Conservation (phyloP, 768 basidiomycete genomes). For the Tricholoma matsutake region DNA sequence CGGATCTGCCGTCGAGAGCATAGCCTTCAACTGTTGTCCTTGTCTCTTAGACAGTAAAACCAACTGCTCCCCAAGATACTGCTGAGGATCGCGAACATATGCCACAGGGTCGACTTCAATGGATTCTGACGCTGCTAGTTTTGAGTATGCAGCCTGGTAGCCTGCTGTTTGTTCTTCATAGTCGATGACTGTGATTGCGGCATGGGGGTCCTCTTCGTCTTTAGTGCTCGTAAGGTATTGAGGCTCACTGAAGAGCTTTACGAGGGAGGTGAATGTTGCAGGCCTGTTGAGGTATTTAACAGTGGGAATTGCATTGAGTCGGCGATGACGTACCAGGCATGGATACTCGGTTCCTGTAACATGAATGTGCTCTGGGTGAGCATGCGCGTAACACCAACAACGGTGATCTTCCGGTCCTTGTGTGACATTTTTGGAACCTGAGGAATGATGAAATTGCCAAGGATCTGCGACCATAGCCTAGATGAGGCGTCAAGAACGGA, state of each 20-base stretch:
- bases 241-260: slow-evolving; percentile 75
- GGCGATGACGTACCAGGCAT: slow-evolving; percentile 53
- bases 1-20: slow-evolving; percentile 34
- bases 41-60: slow-evolving; percentile 33
- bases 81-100: slow-evolving; percentile 54
- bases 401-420: slow-evolving; percentile 83
- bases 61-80: slow-evolving; percentile 48
- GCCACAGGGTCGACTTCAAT: slow-evolving; percentile 56
- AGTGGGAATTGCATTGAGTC: not conserved
- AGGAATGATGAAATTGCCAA: slow-evolving; percentile 73
- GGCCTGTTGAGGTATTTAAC: slow-evolving; percentile 51
- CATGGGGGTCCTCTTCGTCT: slow-evolving; percentile 46
- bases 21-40: slow-evolving; percentile 33
- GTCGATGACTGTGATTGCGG: slow-evolving; percentile 74
- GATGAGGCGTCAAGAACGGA: not conserved
- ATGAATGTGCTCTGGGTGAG: slow-evolving; percentile 73
- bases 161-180: slow-evolving; percentile 87
- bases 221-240: slow-evolving; percentile 54
- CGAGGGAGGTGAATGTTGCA: slow-evolving; percentile 60
- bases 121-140: slow-evolving; percentile 77
- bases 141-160: slow-evolving; percentile 93
- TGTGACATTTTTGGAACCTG: slow-evolving; percentile 77
- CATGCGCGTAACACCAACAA: slow-evolving; percentile 75
- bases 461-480: slow-evolving; percentile 75
- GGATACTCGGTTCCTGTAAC: slow-evolving; percentile 58